These are phyloP conservation scores for Schoenoplectus triqueter DNA, from an alignment of 202 grass and related monocot species.

Conservation along the genomic window DNA sequence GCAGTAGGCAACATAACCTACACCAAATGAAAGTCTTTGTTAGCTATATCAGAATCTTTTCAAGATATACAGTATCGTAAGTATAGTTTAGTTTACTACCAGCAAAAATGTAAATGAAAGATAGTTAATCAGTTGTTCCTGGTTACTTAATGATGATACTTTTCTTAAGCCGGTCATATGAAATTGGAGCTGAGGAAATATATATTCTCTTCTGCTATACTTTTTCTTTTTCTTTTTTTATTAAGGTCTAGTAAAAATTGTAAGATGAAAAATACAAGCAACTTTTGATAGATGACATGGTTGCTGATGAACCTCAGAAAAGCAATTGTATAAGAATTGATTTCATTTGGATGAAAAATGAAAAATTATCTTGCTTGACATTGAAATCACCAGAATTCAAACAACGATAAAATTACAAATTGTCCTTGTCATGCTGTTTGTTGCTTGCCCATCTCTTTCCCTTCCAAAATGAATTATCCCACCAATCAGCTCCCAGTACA, in stretches of 20 bases:
- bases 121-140: background rate
- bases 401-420: background rate
- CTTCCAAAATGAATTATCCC: background rate
- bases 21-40: background rate
- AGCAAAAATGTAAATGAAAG: too few relatives aligned
- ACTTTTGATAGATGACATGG: background rate
- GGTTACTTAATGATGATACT: background rate
- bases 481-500: background rate
- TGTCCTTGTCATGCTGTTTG: constrained; percentile 10
- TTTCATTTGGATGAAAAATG: background rate
- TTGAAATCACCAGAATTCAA: background rate
- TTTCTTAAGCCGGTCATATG: background rate
- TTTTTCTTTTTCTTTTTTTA: background rate
- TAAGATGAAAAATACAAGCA: background rate
- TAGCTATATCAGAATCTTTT: constrained; percentile 24
- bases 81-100: too few relatives aligned
- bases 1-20: constrained; percentile 52
- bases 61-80: too few relatives aligned
- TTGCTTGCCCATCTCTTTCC: background rate
- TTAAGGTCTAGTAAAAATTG: background rate
- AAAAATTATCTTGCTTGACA: background rate
- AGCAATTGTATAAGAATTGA: background rate
- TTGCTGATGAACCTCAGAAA: background rate
- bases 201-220: background rate
- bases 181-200: background rate